These are phyloP conservation scores for Linum tenue DNA, from an alignment of 345 rosid genomes.

Conservation along the genomic window DNA sequence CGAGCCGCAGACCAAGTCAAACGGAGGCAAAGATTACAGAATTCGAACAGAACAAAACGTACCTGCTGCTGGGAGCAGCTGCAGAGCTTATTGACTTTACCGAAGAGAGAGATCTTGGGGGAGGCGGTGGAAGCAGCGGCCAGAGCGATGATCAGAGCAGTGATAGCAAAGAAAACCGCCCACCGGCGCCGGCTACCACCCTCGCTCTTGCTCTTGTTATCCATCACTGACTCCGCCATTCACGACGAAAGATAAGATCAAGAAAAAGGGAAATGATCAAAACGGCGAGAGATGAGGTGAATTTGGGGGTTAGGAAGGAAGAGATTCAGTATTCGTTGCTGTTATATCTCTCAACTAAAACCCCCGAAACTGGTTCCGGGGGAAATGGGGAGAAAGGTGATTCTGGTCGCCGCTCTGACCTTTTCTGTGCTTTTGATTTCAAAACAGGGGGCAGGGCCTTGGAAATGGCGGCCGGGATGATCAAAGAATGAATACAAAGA, in stretches of 20 bases:
- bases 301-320: too few relatives aligned
- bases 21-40: constrained; percentile 2
- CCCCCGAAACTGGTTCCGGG: too few relatives aligned
- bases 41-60: constrained; percentile 6
- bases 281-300: too few relatives aligned
- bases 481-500: too few relatives aligned
- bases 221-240: background rate
- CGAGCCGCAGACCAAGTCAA: background rate
- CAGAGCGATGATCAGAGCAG: constrained; percentile 34
- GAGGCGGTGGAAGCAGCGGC: constrained; percentile 25
- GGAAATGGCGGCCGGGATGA: too few relatives aligned
- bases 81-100: constrained; percentile 28
- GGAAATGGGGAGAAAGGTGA: too few relatives aligned
- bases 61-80: constrained; percentile 44
- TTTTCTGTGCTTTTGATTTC: too few relatives aligned
- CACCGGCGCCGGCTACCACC: constrained; percentile 22
- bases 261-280: too few relatives aligned
- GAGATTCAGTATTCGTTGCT: too few relatives aligned
- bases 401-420: too few relatives aligned
- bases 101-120: constrained; percentile 25
- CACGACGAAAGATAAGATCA: background rate
- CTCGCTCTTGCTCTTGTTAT: constrained; percentile 13
- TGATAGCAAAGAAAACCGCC: constrained; percentile 31
- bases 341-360: too few relatives aligned
- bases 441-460: too few relatives aligned